Conservation (phyloP, 2,329 filamentous ascomycete genomes). For the Saccharata proteae region DNA sequence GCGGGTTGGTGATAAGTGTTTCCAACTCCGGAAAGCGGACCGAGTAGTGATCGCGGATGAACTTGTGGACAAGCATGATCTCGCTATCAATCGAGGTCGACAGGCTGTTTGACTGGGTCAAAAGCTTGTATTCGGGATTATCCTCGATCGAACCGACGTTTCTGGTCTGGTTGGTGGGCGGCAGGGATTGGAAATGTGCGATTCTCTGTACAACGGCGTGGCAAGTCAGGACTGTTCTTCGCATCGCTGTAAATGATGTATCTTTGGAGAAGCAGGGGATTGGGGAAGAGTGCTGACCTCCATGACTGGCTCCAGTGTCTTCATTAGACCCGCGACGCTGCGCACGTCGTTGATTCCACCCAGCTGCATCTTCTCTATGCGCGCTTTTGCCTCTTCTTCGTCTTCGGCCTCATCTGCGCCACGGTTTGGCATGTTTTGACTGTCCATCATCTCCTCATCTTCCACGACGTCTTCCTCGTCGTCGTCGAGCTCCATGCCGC, state of each 20-base stretch:
- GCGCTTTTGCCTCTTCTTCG: constrained; percentile 60
- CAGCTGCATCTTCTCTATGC: constrained; percentile 73
- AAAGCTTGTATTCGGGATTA: constrained; percentile 78
- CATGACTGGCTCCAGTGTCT: constrained; percentile 66
- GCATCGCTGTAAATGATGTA: constrained; percentile 12
- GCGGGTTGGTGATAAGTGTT: constrained; percentile 73
- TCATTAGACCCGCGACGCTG: constrained; percentile 69
- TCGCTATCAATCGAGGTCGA: constrained; percentile 91
- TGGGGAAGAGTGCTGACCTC: constrained; percentile 49
- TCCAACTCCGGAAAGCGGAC: constrained; percentile 88
- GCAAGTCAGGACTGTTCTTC: constrained; percentile 52
- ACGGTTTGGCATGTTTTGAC: constrained; percentile 24
- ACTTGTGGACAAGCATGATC: constrained; percentile 88
- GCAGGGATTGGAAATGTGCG: constrained; percentile 58
- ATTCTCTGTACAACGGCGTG: constrained; percentile 62
- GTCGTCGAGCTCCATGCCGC: constrained; percentile 46
- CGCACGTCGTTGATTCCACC: constrained; percentile 55
- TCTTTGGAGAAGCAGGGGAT: constrained; percentile 16
- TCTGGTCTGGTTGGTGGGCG: constrained; percentile 50
- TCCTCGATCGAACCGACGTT: constrained; percentile 73
- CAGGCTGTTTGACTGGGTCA: constrained; percentile 78
- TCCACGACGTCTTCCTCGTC: constrained; percentile 49
- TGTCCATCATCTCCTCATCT: constrained; percentile 45
- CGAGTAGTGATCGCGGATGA: constrained; percentile 91
- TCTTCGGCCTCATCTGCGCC: constrained; percentile 44